Conservation (phyloP, 176 grass and related monocot genomes). For the Musa troglodytarum region DNA sequence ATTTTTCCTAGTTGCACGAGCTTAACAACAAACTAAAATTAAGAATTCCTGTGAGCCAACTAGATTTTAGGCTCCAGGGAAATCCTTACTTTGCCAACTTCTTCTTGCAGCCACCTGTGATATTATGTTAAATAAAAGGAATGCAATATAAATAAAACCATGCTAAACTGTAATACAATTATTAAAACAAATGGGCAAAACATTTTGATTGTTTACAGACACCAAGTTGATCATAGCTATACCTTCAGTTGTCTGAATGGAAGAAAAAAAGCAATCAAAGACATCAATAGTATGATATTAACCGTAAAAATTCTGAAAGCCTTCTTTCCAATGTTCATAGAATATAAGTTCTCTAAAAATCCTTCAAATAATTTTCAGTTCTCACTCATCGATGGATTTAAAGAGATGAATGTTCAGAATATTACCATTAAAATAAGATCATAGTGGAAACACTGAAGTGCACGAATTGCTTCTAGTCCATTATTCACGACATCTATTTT, state of each 20-base stretch:
- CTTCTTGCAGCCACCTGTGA: no score
- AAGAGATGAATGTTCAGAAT: conserved; percentile 15
- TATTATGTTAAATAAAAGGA: neutral
- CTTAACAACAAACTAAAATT: no score
- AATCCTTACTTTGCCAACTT: no score
- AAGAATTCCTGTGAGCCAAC: no score
- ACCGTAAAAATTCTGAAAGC: neutral
- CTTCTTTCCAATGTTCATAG: neutral
- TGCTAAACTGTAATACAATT: neutral
- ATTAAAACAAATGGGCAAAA: neutral
- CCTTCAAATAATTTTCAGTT: neutral
- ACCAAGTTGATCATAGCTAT: neutral
- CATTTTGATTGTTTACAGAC: neutral
- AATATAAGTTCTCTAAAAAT: neutral
- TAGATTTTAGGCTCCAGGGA: no score
- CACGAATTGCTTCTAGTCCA: conserved; percentile 66
- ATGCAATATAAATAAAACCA: neutral
- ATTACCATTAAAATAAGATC: conserved; percentile 92
- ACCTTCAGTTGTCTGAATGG: neutral
- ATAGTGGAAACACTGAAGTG: conserved; percentile 53
- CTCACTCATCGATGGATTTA: neutral
- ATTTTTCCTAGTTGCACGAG: no score
- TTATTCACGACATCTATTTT: conserved; percentile 74
- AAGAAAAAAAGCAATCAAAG: neutral
- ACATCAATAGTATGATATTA: neutral